phyloP scores from a whole-genome alignment of 495 filamentous ascomycete species.

The Penicillium atrosanguineum region DNA sequence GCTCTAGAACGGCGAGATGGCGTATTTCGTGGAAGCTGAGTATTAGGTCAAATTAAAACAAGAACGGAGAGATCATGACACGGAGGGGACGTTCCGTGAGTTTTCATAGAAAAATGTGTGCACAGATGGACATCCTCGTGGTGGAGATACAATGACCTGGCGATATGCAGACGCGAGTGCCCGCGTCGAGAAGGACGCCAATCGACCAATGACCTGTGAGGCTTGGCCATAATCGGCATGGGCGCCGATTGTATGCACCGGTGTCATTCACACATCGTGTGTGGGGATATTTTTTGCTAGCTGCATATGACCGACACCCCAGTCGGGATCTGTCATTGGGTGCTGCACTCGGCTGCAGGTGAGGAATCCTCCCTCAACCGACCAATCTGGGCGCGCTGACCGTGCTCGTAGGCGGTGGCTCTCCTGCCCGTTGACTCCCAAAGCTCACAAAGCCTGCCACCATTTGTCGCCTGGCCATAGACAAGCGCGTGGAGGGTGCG shows the following conservation, averaged over 20 bases:
- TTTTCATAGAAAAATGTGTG: neutral
- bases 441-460: conserved; percentile 21
- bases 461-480: conserved; percentile 39
- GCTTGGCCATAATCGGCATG: conserved; percentile 8
- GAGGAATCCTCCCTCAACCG: conserved; percentile 20
- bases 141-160: conserved; percentile 20
- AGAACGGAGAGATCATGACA: neutral
- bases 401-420: conserved; percentile 17
- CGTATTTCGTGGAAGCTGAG: neutral
- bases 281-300: conserved; percentile 28
- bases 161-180: conserved; percentile 31
- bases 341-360: conserved; percentile 22
- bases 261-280: conserved; percentile 10
- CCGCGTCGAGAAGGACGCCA: conserved; percentile 18
- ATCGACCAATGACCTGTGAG: conserved; percentile 21
- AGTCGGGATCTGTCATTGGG: conserved; percentile 32
- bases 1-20: neutral
- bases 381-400: conserved; percentile 34
- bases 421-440: conserved; percentile 32
- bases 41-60: neutral
- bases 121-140: conserved; percentile 1
- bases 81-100: neutral
- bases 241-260: conserved; percentile 20
- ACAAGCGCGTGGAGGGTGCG: conserved; percentile 36
- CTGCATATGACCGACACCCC: conserved; percentile 33